Evolutionary conservation across 495 filamentous ascomycete species (phyloP), one percentile per base, ranked within the genome.

Genomic region (Clavariopsis aquatica): DNA sequence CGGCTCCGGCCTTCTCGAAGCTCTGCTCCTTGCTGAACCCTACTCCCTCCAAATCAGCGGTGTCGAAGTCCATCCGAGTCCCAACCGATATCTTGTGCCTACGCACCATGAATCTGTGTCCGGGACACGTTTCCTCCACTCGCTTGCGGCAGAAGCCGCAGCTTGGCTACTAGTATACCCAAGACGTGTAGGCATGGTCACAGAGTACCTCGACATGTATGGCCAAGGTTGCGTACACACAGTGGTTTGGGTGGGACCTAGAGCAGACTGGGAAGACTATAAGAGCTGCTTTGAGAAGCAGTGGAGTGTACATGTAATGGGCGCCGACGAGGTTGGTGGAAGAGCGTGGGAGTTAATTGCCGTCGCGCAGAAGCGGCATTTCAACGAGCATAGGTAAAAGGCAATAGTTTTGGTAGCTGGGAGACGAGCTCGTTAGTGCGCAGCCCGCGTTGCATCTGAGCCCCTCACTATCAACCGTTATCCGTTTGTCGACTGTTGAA

Each of bases 141-240:
- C 69, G 1, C 51, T 71, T 1, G 78, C 79, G 17, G 60, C 61
- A 15, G 61, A 74, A 22, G 81, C 82, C 1, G 49, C 49, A 0
- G 76, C 78, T 23, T 81, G 82, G 81, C 70, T 86, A 72, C 83
- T 84, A 72, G 78, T 85, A 12, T 86, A 85, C 55, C 83, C 83
- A 1, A 75, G 81, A n/a, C 72, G 82, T 15, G 73, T 77, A 4
- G 73, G 69, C 27, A 62, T 86, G 22, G 57, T 85, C 6, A 53
- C 53, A 1, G 78, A 72, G 45, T 85, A 84, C 65, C 46, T 83
- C 23, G 69, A 76, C 23, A 45, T 1, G 0, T 77, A 72, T 67
- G 71, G 67, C 0, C 51, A 64, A 52, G 49, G 65, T 1, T 49
- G 57, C 15, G 68, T 79, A 10, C 62, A 77, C 43, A 36, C 69